These are phyloP conservation scores for Suhomyces coccinellae DNA, from an alignment of 1,139 yeast genomes.

Conservation along the genomic window DNA sequence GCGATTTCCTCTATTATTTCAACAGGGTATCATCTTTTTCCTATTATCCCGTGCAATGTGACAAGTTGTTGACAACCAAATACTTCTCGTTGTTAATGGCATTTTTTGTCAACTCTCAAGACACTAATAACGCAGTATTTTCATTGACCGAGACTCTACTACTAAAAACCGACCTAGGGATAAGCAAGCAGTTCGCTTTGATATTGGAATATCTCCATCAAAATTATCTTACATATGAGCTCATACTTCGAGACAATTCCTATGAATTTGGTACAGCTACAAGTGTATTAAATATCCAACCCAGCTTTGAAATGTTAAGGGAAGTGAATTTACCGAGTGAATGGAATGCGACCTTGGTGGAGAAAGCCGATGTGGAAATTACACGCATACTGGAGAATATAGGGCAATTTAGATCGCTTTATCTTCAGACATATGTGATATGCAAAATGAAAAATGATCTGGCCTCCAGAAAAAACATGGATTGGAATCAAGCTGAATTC, in stretches of 20 bases:
- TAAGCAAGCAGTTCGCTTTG: conserved; percentile 4
- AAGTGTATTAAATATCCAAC: neutral
- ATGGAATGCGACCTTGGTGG: neutral
- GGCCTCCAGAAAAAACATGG: neutral
- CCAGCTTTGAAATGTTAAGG: neutral
- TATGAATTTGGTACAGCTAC: neutral
- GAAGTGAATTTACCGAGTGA: neutral
- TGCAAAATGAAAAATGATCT: conserved; percentile 6
- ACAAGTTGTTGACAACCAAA: conserved; percentile 1
- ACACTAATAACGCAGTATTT: conserved; percentile 7
- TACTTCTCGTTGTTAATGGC: conserved; percentile 7
- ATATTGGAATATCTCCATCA: conserved; percentile 10
- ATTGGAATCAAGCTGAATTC: no score
- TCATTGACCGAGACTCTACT: conserved; percentile 10
- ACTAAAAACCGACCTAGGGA: conserved; percentile 8
- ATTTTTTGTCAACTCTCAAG: conserved; percentile 10
- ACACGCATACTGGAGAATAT: conserved; percentile 1
- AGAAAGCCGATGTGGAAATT: neutral
- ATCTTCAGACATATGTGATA: conserved; percentile 5
- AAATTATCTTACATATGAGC: conserved; percentile 6
- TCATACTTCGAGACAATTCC: neutral
- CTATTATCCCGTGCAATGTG: neutral
- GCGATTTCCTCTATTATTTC: conserved; percentile 1
- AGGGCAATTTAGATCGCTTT: conserved; percentile 3
- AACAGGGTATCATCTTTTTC: neutral